A percentile compares a stretch with the other conserved stretches of the same genome.
phyloP scores from a whole-genome alignment of 148 eudicot genomes.

The Bassia scoparia region DNA sequence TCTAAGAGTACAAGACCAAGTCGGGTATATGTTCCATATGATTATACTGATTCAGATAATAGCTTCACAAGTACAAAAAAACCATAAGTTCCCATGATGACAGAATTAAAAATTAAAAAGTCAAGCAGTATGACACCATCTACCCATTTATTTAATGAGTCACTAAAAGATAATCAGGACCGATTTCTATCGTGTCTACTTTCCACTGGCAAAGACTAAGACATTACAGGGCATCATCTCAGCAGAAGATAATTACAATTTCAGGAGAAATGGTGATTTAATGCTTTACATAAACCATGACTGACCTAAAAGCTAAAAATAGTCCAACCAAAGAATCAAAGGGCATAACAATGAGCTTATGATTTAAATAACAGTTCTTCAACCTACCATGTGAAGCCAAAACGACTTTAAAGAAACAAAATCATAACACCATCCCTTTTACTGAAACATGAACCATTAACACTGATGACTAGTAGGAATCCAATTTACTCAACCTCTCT shows the following conservation, averaged over 20 bases:
- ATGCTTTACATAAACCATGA: not conserved
- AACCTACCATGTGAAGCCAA: too few species aligned
- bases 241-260: too few species aligned
- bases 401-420: too few species aligned
- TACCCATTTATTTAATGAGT: not conserved
- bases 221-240: not conserved
- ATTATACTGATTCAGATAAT: too few species aligned
- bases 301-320: not conserved
- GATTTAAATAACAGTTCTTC: not conserved
- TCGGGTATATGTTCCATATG: too few species aligned
- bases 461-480: too few species aligned
- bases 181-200: not conserved
- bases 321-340: not conserved
- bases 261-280: not conserved
- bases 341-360: not conserved
- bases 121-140: not conserved
- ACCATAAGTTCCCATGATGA: too few species aligned
- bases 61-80: too few species aligned
- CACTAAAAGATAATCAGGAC: not conserved
- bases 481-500: too few species aligned
- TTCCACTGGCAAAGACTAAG: not conserved
- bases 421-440: too few species aligned
- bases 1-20: too few species aligned
- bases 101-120: not conserved
- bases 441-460: too few species aligned